These are phyloP conservation scores for Ricinus communis DNA, from an alignment of 345 rosid species.

Conservation along the genomic window DNA sequence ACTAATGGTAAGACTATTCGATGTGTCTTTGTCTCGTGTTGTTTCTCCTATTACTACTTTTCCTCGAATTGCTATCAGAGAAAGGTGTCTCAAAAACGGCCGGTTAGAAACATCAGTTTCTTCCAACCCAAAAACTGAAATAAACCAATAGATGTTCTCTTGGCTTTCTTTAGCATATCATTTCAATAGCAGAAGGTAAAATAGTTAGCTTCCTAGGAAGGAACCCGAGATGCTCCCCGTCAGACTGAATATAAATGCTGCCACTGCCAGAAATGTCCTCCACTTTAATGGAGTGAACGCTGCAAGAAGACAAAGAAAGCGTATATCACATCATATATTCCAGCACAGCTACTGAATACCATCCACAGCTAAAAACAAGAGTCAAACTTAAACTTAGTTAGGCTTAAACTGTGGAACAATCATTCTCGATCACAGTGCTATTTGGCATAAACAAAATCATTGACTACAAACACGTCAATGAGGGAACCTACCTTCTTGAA, in stretches of 20 bases:
- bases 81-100: neutral
- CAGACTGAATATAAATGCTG: slow-evolving; percentile 77
- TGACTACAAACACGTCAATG: neutral
- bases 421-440: neutral
- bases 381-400: neutral
- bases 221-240: slow-evolving; percentile 88
- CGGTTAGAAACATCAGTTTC: slow-evolving; percentile 6
- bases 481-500: slow-evolving; percentile 57
- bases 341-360: neutral
- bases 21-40: neutral
- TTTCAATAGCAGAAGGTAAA: slow-evolving; percentile 68
- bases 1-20: neutral
- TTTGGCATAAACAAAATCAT: neutral
- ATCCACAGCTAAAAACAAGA: neutral
- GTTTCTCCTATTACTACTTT: neutral
- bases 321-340: neutral
- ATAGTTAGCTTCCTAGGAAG: slow-evolving; percentile 75
- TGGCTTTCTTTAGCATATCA: slow-evolving; percentile 54
- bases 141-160: neutral
- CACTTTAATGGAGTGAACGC: slow-evolving; percentile 73
- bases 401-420: neutral
- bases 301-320: slow-evolving; percentile 31
- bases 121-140: neutral
- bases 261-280: slow-evolving; percentile 59
- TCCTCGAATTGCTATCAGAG: neutral